Conservation (phyloP, 306 rosid genomes). For the Echinosophora koreensis region DNA sequence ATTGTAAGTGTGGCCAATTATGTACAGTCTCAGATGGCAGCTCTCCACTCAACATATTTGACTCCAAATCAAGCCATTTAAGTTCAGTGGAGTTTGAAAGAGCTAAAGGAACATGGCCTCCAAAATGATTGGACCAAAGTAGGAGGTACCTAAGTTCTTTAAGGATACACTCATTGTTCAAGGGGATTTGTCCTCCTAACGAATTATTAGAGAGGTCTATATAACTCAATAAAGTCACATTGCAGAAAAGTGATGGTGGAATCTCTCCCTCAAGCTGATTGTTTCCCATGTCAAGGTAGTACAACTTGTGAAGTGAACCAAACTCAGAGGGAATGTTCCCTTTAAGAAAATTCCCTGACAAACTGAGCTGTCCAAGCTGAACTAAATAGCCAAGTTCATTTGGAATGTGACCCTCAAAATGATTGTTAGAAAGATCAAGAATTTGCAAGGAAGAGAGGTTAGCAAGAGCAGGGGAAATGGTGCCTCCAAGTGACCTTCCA, state of each 20-base stretch:
- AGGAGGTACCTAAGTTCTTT: conserved; percentile 68
- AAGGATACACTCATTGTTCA: conserved; percentile 63
- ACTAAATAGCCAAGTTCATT: conserved; percentile 67
- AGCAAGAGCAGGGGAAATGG: conserved; percentile 74
- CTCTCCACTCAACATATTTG: conserved; percentile 74
- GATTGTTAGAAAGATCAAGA: conserved; percentile 84
- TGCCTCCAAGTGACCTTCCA: conserved; percentile 68
- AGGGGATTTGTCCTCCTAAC: conserved; percentile 69
- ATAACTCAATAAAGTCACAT: conserved; percentile 72
- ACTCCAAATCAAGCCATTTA: conserved; percentile 88
- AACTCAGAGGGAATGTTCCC: conserved; percentile 69
- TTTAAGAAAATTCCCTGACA: conserved; percentile 66
- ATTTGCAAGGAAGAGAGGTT: conserved; percentile 72
- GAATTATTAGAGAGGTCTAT: conserved; percentile 88
- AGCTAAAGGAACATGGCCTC: conserved; percentile 70
- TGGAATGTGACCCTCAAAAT: conserved; percentile 75
- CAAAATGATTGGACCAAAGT: conserved; percentile 85
- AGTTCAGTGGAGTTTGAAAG: conserved; percentile 78
- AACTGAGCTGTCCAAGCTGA: conserved; percentile 67
- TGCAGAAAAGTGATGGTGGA: conserved; percentile 77
- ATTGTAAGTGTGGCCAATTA: conserved; percentile 68
- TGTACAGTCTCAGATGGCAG: conserved; percentile 64
- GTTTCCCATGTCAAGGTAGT: conserved; percentile 79
- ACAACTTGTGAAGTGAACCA: conserved; percentile 69
- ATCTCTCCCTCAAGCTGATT: conserved; percentile 72